phyloP scores from a whole-genome alignment of 345 rosid genomes.

The Eucalyptus grandis region DNA sequence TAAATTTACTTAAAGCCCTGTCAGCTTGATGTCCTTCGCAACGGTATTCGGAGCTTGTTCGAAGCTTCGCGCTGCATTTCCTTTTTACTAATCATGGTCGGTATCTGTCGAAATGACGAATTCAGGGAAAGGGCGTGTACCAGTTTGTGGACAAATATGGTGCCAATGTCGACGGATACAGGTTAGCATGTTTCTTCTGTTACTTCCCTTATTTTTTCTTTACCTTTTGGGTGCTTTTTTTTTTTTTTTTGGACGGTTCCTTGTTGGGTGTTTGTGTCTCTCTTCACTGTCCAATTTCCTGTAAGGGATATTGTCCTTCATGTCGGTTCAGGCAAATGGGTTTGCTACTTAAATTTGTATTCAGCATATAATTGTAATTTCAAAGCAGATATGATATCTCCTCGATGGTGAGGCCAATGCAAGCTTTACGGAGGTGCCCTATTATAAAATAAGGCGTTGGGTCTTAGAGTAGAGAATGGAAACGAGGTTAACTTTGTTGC shows the following conservation, averaged over 20 bases:
- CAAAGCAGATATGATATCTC: background rate
- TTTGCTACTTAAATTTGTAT: background rate
- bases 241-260: too few species aligned
- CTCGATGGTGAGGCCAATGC: background rate
- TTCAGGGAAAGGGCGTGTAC: constrained; percentile 93
- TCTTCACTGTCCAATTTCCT: background rate
- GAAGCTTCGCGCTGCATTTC: background rate
- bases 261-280: background rate
- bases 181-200: constrained; percentile 12
- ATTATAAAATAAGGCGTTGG: background rate
- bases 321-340: background rate
- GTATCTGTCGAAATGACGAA: background rate
- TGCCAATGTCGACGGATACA: constrained; percentile 94
- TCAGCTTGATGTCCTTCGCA: background rate
- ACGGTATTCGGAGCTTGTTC: background rate
- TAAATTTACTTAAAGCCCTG: background rate
- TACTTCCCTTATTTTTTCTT: background rate
- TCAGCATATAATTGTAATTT: background rate
- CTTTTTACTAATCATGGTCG: background rate
- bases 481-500: background rate
- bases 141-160: constrained; percentile 90
- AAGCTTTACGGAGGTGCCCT: background rate
- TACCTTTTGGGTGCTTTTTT: background rate
- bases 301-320: background rate
- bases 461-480: background rate